Conservation (phyloP, 2,329 filamentous ascomycete species). For the Sporothrix dimorphospora region DNA sequence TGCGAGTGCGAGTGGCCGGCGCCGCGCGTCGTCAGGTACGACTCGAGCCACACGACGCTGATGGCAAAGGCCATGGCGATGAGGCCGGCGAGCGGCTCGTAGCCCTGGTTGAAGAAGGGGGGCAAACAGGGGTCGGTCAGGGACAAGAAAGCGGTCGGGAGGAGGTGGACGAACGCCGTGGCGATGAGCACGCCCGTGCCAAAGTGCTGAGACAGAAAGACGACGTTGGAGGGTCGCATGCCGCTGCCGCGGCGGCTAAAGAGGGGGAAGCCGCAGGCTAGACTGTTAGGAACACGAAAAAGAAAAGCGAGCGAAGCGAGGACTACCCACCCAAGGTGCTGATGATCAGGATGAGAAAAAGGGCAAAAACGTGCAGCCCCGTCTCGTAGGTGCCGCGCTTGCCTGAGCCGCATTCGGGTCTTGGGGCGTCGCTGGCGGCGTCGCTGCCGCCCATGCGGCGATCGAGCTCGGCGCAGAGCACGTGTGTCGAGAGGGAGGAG, state of each 20-base stretch:
- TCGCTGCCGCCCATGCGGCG: constrained; percentile 46
- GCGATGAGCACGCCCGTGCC: constrained; percentile 85
- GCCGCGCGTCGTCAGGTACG: constrained; percentile 77
- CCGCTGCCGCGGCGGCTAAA: constrained; percentile 63
- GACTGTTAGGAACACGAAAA: constrained; percentile 45
- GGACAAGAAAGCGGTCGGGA: constrained; percentile 68
- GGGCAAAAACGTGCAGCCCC: constrained; percentile 66
- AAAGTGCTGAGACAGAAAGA: constrained; percentile 73
- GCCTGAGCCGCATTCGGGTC: constrained; percentile 57
- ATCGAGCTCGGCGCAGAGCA: constrained; percentile 57
- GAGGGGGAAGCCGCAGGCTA: constrained; percentile 64
- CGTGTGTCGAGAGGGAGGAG: constrained; percentile 46
- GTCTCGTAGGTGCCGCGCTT: constrained; percentile 65
- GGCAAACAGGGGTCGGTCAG: constrained; percentile 74
- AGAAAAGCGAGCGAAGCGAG: neutral
- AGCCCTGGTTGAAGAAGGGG: constrained; percentile 76
- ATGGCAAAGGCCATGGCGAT: constrained; percentile 83
- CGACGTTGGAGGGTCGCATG: constrained; percentile 60
- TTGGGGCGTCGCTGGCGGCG: constrained; percentile 41
- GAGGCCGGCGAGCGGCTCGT: constrained; percentile 77
- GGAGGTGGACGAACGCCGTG: constrained; percentile 79
- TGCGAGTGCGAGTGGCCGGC: constrained; percentile 65
- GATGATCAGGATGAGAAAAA: constrained; percentile 47
- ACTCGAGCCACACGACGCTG: constrained; percentile 82
- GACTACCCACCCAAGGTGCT: constrained; percentile 43